Percentiles rank a stretch among this genome's conserved stretches.
These are phyloP conservation scores for Monosporascus sp. DNA, from an alignment of 2,329 filamentous ascomycete genomes.

Conservation along the genomic window DNA sequence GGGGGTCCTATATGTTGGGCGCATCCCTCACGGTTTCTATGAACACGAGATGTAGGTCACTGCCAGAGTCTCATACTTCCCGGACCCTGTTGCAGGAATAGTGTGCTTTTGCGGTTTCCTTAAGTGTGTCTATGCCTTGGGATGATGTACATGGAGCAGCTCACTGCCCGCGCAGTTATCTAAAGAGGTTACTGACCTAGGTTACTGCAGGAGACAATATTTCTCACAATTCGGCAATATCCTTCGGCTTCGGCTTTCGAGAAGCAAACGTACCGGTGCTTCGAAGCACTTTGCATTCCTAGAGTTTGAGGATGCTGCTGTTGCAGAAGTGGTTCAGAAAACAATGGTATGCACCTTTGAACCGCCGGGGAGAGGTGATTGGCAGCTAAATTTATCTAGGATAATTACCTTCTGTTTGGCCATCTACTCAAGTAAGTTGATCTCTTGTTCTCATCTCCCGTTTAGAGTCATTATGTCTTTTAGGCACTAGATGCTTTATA, in stretches of 20 bases:
- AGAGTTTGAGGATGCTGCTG: conserved; percentile 73
- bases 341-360: conserved; percentile 60
- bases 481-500: not conserved
- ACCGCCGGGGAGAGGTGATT: not conserved
- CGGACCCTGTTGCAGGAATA: not conserved
- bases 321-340: conserved; percentile 84
- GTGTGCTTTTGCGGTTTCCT: too few relatives aligned
- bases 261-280: conserved; percentile 85
- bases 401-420: conserved; percentile 78
- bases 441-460: not conserved
- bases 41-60: conserved; percentile 81
- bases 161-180: too few relatives aligned
- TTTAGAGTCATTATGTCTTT: not conserved
- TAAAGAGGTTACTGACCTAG: not conserved
- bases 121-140: too few relatives aligned
- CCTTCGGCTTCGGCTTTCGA: conserved; percentile 70
- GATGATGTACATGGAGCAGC: too few relatives aligned
- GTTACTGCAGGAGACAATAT: conserved; percentile 44
- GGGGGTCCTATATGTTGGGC: conserved; percentile 84
- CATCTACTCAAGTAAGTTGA: conserved; percentile 67
- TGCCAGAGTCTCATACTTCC: not conserved
- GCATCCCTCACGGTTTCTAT: conserved; percentile 86
- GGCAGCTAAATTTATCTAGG: conserved; percentile 5
- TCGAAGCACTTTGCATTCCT: conserved; percentile 95
- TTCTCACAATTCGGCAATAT: conserved; percentile 91